A percentile compares a stretch with the other conserved stretches of the same genome.
Evolutionary conservation across 768 basidiomycete species (phyloP).

Genomic region (Collybia nuda): DNA sequence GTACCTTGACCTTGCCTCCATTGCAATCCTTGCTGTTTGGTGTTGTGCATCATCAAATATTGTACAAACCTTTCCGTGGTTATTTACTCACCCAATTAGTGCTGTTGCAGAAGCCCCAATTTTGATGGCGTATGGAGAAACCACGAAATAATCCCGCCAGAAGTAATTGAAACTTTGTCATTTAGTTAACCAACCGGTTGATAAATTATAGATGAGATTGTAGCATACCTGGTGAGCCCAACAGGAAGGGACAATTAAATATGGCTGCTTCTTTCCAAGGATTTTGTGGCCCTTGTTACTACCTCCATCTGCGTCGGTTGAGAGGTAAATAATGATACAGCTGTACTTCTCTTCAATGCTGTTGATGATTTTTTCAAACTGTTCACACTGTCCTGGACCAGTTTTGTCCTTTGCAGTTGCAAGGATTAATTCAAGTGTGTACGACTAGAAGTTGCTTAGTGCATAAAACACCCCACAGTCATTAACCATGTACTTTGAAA

Average conservation of each 20-base stretch:
- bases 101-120: constrained; percentile 20
- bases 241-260: constrained; percentile 18
- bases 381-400: constrained; percentile 19
- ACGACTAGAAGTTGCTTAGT: background rate
- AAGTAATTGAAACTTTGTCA: constrained; percentile 19
- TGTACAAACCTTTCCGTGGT: constrained; percentile 22
- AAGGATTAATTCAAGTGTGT: constrained; percentile 21
- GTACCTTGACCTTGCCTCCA: constrained; percentile 18
- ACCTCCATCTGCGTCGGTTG: constrained; percentile 25
- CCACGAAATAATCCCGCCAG: constrained; percentile 24
- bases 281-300: constrained; percentile 22
- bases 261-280: constrained; percentile 15
- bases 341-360: constrained; percentile 13
- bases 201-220: background rate
- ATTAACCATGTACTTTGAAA: constrained; percentile 2
- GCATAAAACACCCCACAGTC: too few species aligned
- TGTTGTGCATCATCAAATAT: constrained; percentile 21
- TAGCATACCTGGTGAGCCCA: constrained; percentile 21
- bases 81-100: constrained; percentile 23
- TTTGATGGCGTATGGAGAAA: too few species aligned
- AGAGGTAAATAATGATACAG: constrained; percentile 13
- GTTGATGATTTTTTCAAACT: constrained; percentile 23
- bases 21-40: constrained; percentile 9
- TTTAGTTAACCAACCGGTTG: background rate
- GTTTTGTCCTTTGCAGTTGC: constrained; percentile 22